A percentile compares a stretch with the other conserved stretches of the same genome.
These are phyloP conservation scores for Casuarina cunninghamiana DNA, from an alignment of 306 rosid genomes.

Conservation along the genomic window DNA sequence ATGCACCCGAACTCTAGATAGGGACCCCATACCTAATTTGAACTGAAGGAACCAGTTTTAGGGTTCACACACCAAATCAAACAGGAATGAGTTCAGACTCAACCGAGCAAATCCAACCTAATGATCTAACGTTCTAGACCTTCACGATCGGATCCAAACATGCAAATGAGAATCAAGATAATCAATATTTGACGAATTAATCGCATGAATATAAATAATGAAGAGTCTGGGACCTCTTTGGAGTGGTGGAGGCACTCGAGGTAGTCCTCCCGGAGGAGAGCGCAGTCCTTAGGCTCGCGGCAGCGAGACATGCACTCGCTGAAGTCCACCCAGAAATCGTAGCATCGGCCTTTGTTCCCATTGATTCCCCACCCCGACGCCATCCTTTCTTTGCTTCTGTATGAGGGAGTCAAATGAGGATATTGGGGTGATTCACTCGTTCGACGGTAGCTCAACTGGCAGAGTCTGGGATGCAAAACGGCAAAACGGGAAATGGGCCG, in stretches of 20 bases:
- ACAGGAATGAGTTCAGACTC: neutral
- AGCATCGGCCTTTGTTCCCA: conserved; percentile 96
- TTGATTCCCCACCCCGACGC: conserved; percentile 99
- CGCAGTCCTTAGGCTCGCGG: conserved; percentile 89
- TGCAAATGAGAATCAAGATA: neutral
- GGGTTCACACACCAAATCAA: neutral
- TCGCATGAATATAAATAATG: neutral
- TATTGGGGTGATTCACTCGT: no score
- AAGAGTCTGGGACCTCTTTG: conserved; percentile 67
- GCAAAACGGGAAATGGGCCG: no score
- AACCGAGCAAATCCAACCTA: neutral
- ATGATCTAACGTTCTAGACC: conserved; percentile 8
- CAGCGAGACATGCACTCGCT: conserved; percentile 98
- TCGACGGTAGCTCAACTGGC: no score
- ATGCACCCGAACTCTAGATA: neutral
- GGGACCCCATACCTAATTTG: neutral
- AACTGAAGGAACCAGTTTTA: neutral
- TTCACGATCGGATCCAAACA: neutral
- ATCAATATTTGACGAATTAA: neutral
- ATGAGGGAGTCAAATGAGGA: no score
- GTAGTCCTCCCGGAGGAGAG: conserved; percentile 96
- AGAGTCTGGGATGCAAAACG: no score
- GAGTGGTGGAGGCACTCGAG: conserved; percentile 97
- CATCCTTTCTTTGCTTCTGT: conserved; percentile 34
- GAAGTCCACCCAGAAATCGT: conserved; percentile 98